Evolutionary conservation across 1,284 basidiomycete species (phyloP), one percentile per base, ranked within the genome.

Genomic region (Puccinia horiana): DNA sequence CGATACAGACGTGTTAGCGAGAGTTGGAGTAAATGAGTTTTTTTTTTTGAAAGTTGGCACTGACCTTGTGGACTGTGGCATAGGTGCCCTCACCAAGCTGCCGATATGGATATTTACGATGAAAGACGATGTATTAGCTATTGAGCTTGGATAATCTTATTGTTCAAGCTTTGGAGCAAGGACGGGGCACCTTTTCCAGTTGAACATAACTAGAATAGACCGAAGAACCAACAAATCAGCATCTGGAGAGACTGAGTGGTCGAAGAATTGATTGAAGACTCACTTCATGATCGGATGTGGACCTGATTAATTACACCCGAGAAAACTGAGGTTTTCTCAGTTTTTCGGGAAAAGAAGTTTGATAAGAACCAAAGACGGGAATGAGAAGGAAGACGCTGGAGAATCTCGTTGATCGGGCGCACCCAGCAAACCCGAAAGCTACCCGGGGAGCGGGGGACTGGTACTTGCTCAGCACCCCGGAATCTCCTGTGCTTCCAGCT

Each of bases 61-160:
- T 37, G 56, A 83, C 82, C 76, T 83, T 83, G 32, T 79, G 78
- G 20, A 83, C 82, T n/a, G 82, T 83, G 56, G 82, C 82, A 70
- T 83, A 83, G 37, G 82, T 83, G 16, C 82, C 82, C 72, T 83
- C 82, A 61, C 82, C 82, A 65, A 82, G 81, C 81, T 82, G 47
- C 42, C 44, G 32, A 52, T 26, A 20, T 20, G 40, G 44, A 65
- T 35, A 42, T 61, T 26, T 26, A 40, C 40, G 35, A 49, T 40
- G 61, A 61, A 76, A 65, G 80, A 82, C 35, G 72, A 82, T 40
- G 63, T 42, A 70, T 70, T 56, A 56, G 65, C 49, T 23, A 70
- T 70, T 29, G 58, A 29, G 26, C 42, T 32, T 35, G 35, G 56
- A 26, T 75, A 29, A 20, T 47, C n/a, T 35, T 56, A 74, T 49